Base-by-base conservation (phyloP, 2,329 filamentous ascomycete genomes). In the Thelonectria rubi region DNA sequence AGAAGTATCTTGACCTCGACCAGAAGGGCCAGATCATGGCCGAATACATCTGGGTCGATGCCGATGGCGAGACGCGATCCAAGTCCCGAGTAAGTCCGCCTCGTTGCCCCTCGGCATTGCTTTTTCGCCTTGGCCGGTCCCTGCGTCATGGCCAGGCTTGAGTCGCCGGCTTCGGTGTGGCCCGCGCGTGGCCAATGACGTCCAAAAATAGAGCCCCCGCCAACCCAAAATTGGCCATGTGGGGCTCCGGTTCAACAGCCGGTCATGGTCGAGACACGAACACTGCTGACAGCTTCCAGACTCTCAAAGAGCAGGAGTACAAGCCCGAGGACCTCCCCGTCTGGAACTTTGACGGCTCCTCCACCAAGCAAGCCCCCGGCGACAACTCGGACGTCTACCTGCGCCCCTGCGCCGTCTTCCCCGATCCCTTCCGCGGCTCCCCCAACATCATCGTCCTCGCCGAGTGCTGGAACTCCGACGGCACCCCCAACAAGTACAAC, bases 351-450 rank as follows among this genome's bases (percentile, higher is more conserved):
- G 82, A 84, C 58, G 94, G 94, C 75, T 97, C 93, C 60, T 97
- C 93, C 14, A 97, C 93, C 70, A 89, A 86, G 71, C 94, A 98
- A 81, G 94, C 94, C 50, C 92, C 93, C 42, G 93, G 94, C 74
- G 91, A 96, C 80, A 95, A 98, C 88, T 97, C 93, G 49, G 94
- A 98, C 81, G 92, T 97, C 84, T 97, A 97, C 87, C 92, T 98
- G 72, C 91, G 92, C 76, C 94, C 94, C 62, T 88, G 91, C 66
- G 92, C 93, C 72, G 88, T 94, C 81, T 97, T 88, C 87, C 91
- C 93, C 71, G 93, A 97, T 69, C 94, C 94, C 63, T 94, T 97
- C 90, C 91, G 94, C 71, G 87, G 88, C 65, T 88, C 88, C 63
- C 91, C 93, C 81, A 97, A 97, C 86, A 91, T 97, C 79, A 88